Conservation (phyloP, 2,329 filamentous ascomycete species). For the Aspergillus japonicus region DNA sequence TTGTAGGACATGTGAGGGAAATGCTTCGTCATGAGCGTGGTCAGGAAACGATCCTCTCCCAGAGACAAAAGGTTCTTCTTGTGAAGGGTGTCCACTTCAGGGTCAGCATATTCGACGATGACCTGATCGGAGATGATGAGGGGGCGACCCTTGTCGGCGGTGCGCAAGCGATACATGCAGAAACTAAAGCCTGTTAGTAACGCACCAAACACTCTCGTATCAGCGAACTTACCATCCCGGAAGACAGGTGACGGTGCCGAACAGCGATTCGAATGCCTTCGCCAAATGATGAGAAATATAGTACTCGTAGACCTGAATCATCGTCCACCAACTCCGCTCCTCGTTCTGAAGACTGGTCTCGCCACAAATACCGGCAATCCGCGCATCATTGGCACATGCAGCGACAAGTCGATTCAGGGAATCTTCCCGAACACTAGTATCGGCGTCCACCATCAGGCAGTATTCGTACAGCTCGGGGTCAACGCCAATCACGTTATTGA, state of each 20-base stretch:
- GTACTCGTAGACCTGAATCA: constrained; percentile 99
- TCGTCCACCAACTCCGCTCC: constrained; percentile 94
- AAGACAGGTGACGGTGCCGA: constrained; percentile 97
- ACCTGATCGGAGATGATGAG: constrained; percentile 88
- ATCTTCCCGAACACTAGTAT: constrained; percentile 91
- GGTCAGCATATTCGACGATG: constrained; percentile 84
- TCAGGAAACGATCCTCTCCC: constrained; percentile 95
- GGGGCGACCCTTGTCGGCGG: constrained; percentile 89
- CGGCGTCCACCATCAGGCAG: constrained; percentile 93
- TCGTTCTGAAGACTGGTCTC: constrained; percentile 96
- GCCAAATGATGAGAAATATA: constrained; percentile 97
- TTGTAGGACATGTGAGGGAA: constrained; percentile 96
- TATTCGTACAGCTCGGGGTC: constrained; percentile 98
- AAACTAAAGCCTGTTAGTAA: constrained; percentile 63
- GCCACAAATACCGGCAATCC: constrained; percentile 96
- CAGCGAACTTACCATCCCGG: constrained; percentile 81
- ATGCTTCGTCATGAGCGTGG: constrained; percentile 96
- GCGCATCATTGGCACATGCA: constrained; percentile 87
- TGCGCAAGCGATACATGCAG: constrained; percentile 96
- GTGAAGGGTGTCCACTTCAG: constrained; percentile 88
- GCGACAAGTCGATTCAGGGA: constrained; percentile 89
- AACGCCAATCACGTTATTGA: constrained; percentile 98
- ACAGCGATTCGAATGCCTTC: constrained; percentile 96
- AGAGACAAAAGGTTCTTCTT: constrained; percentile 91
- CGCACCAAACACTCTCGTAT: not conserved